Percentiles rank a stretch among this genome's conserved stretches.
Conservation (phyloP, 257 asterid genomes). For the Solanum lycopersicoides region DNA sequence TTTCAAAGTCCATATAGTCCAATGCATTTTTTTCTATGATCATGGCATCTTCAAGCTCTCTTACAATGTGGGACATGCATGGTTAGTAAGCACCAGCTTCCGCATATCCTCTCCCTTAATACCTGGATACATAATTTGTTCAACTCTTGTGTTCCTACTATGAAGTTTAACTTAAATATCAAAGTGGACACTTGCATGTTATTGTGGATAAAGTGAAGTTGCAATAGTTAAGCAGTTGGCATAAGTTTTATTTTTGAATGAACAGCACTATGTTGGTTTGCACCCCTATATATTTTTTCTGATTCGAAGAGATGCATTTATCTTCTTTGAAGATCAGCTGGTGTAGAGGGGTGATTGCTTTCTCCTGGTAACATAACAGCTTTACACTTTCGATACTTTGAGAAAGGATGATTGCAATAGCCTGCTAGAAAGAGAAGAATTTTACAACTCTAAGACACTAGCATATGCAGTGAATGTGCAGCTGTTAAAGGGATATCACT, state of each 20-base stretch:
- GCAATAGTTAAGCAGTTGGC: neutral
- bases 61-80: constrained; percentile 62
- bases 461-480: neutral
- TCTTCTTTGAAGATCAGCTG: neutral
- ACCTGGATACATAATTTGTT: constrained; percentile 30
- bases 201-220: neutral
- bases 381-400: neutral
- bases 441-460: neutral
- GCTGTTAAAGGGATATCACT: neutral
- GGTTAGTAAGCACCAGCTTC: constrained; percentile 52
- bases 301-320: neutral
- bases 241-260: neutral
- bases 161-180: constrained; percentile 49
- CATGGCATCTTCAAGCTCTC: constrained; percentile 76
- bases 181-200: neutral
- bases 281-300: neutral
- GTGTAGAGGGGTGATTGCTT: neutral
- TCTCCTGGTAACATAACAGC: neutral
- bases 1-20: constrained; percentile 25
- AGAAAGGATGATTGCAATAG: neutral
- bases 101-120: constrained; percentile 36
- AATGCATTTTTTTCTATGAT: constrained; percentile 40
- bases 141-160: constrained; percentile 56
- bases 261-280: neutral
- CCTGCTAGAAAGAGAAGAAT: neutral